Evolutionary conservation across 2,329 filamentous ascomycete species (phyloP).

Genomic region (Aureobasidium sp.): DNA sequence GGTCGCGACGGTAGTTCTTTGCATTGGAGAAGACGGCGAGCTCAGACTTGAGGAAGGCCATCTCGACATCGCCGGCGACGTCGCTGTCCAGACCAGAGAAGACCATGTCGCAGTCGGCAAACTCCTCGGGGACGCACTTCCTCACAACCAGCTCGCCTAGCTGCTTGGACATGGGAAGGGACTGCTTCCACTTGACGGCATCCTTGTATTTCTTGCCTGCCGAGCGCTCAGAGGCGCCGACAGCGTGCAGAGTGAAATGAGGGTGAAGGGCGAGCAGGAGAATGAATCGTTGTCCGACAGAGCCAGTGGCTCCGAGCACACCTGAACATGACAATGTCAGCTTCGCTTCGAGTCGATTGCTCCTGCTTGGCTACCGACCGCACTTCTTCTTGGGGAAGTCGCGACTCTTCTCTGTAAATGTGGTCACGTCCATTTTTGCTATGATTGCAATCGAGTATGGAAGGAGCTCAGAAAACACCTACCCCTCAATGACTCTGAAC

Average conservation of each 20-base stretch:
- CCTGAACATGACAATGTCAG: constrained; percentile 28
- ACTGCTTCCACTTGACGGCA: constrained; percentile 93
- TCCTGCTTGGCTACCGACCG: constrained; percentile 33
- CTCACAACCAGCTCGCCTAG: constrained; percentile 77
- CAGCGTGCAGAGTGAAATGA: constrained; percentile 74
- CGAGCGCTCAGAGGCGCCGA: constrained; percentile 83
- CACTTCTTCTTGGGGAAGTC: constrained; percentile 48
- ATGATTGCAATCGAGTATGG: background rate
- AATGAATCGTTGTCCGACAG: constrained; percentile 92
- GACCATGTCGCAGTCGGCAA: constrained; percentile 83
- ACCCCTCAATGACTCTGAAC: constrained; percentile 2
- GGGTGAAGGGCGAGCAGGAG: constrained; percentile 84
- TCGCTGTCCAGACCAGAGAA: constrained; percentile 91
- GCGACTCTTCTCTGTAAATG: constrained; percentile 32
- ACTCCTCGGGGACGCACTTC: constrained; percentile 75
- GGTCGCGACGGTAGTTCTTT: constrained; percentile 91
- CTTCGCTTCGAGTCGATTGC: background rate
- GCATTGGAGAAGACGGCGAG: constrained; percentile 95
- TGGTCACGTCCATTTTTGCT: constrained; percentile 36
- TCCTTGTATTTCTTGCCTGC: constrained; percentile 92
- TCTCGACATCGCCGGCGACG: constrained; percentile 88
- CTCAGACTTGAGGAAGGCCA: constrained; percentile 81
- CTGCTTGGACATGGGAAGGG: constrained; percentile 67
- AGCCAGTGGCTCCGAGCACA: constrained; percentile 86
- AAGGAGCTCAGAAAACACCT: constrained; percentile 1